Base-by-base conservation (phyloP, 306 rosid genomes). In the Glycine latifolia region DNA sequence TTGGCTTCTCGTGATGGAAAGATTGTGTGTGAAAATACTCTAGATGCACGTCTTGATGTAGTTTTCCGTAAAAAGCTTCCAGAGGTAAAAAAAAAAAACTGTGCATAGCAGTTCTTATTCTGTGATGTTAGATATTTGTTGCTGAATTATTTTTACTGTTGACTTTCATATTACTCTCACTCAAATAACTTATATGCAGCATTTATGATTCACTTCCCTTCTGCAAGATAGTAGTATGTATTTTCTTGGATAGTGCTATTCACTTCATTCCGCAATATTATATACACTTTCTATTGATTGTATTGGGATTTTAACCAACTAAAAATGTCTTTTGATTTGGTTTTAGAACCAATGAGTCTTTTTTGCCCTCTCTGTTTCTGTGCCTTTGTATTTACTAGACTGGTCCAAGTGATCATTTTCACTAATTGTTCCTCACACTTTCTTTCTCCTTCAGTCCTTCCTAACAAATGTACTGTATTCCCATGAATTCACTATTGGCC, bases 1-100 rank as follows among this genome's bases (percentile, higher is more conserved):
- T 72, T 95, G 88, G 99, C 99, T 81, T 95, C 99, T 88, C 90
- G 89, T 62, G 99, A 95, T 83, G 99, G 99, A 73, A 95, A 93
- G 89, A 95, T 95, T 78, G 99, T 95, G 39, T 92, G 15, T 78
- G 99, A 95, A 87, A 95, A 95, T 89, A 89, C 91, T 66, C 96
- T 95, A 77, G 99, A 95, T 89, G 99, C 99, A 2, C 89, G 99
- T 16, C 79, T 95, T 94, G 99, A 95, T 84, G 92, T 95, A 10
- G 94, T 81, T 63, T 95, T 95, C 85, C 97, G 94, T 70, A 93
- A 95, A 49, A 95, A 93, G 44, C 99, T 95, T 75, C 99, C 99
- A 8, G 92, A 93, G 94, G 99, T 95, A 91, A 37, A 37, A 37
- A 37, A 37, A 20, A 20, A 20, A 20, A 55, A 55, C 67, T 31